Percentiles rank a stretch among this genome's conserved stretches.
These are phyloP conservation scores for Trypanosoma mega DNA, from an alignment of 208 protist genomes.

Conservation along the genomic window DNA sequence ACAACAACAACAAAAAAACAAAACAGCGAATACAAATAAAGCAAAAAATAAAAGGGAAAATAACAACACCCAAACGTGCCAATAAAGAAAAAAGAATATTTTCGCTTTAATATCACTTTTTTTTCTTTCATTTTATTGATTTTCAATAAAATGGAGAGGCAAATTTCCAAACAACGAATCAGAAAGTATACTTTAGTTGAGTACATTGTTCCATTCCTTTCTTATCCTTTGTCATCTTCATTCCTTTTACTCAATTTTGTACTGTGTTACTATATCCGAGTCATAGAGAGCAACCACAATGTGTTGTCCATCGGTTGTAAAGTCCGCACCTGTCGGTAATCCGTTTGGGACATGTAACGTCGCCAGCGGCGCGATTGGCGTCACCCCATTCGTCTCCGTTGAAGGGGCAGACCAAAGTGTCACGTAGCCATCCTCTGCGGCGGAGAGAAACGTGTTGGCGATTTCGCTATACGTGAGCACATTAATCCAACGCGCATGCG, in stretches of 20 bases:
- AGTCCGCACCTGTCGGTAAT: slow-evolving; percentile 27
- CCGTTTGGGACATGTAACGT: slow-evolving; percentile 15
- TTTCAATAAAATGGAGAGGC: not conserved
- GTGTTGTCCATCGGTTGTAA: slow-evolving; percentile 10
- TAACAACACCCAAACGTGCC: not conserved
- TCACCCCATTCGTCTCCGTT: not conserved
- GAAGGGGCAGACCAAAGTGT: slow-evolving; percentile 32
- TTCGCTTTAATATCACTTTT: not conserved
- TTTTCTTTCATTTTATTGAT: not conserved
- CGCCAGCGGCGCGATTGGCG: not conserved
- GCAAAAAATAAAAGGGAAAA: not conserved
- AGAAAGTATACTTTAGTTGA: not conserved
- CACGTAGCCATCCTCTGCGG: slow-evolving; percentile 54
- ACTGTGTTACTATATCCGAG: slow-evolving; percentile 13
- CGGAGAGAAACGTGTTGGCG: slow-evolving; percentile 32
- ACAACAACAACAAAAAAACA: slow-evolving; percentile 21
- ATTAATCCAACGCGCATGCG: slow-evolving; percentile 70
- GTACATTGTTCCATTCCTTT: not conserved
- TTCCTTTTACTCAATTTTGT: slow-evolving; percentile 5
- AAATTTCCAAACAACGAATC: not conserved
- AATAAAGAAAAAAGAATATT: not conserved
- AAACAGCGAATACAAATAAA: slow-evolving; percentile 15
- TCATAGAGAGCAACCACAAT: slow-evolving; percentile 21
- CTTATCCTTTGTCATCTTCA: not conserved
- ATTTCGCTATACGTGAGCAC: slow-evolving; percentile 29